Conservation (phyloP, 108 stramenopile genomes). For the Conticribra weissflogii region DNA sequence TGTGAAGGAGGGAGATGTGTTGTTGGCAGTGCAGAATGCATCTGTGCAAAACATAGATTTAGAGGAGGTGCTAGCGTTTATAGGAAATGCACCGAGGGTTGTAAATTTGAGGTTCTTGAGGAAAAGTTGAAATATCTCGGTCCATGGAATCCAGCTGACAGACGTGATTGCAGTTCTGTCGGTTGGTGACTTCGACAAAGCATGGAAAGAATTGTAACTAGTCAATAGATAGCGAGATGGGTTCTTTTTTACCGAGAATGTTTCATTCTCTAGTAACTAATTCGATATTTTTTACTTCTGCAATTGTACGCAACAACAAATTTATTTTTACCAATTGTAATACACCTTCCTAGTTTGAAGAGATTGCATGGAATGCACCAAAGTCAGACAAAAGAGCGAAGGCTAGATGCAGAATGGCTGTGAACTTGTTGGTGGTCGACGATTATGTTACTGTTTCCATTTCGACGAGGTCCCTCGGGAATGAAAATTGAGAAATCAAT, state of each 20-base stretch:
- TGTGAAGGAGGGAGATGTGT: slow-evolving; percentile 49
- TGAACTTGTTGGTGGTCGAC: neutral
- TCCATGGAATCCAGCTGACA: neutral
- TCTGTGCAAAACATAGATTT: slow-evolving; percentile 44
- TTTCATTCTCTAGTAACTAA: too few species aligned
- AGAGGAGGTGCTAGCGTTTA: slow-evolving; percentile 52
- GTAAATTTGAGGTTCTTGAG: slow-evolving; percentile 54
- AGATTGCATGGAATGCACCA: too few species aligned
- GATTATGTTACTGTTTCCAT: neutral
- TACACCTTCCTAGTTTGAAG: too few species aligned
- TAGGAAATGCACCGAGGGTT: slow-evolving; percentile 54
- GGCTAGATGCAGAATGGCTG: neutral
- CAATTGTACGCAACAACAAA: too few species aligned
- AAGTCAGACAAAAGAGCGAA: neutral
- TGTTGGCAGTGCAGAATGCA: slow-evolving; percentile 64
- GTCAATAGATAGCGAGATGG: too few species aligned
- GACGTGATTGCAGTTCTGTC: too few species aligned
- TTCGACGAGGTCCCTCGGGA: neutral
- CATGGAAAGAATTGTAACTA: too few species aligned
- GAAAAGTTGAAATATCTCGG: neutral
- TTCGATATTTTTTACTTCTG: too few species aligned
- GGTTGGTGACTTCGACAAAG: too few species aligned
- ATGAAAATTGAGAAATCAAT: slow-evolving; percentile 10
- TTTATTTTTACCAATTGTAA: too few species aligned
- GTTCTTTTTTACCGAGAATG: too few species aligned